Evolutionary conservation across 2,329 filamentous ascomycete genomes (phyloP).

Genomic region (Cladosporium sp.): DNA sequence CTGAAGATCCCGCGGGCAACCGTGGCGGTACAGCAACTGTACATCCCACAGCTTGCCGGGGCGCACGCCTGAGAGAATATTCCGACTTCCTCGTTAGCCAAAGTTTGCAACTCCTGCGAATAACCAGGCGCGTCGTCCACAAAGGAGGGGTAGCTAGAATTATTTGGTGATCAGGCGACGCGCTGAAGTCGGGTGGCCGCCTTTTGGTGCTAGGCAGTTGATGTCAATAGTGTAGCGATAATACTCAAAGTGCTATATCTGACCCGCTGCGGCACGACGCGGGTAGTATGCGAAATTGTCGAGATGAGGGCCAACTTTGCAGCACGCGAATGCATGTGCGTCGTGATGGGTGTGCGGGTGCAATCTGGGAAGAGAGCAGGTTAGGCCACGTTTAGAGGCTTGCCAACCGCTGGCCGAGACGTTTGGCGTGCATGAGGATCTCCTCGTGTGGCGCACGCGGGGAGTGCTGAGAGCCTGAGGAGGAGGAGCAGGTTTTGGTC

Average conservation of each 20-base stretch:
- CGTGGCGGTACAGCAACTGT: background rate
- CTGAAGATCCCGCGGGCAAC: slow-evolving; percentile 15
- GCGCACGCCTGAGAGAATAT: background rate
- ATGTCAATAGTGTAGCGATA: slow-evolving; percentile 5
- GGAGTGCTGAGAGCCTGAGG: background rate
- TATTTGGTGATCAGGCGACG: background rate
- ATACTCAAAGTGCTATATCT: slow-evolving; percentile 1
- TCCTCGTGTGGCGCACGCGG: slow-evolving; percentile 15
- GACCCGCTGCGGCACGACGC: slow-evolving; percentile 17
- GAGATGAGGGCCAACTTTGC: background rate
- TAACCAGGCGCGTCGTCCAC: background rate
- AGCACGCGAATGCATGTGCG: background rate
- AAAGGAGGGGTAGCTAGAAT: slow-evolving; percentile 6
- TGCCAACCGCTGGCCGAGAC: slow-evolving; percentile 18
- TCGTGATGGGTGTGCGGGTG: background rate
- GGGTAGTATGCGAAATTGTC: background rate
- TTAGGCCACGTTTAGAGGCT: slow-evolving; percentile 17
- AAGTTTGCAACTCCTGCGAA: background rate
- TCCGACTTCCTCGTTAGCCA: background rate
- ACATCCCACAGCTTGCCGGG: background rate
- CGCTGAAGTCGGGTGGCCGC: background rate
- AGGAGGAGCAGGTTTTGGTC: background rate
- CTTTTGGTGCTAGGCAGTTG: background rate
- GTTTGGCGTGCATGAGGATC: slow-evolving; percentile 16
- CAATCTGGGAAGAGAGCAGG: slow-evolving; percentile 1